Conservation (phyloP, 225 moss, liverwort and hornwort genomes). For the Sphagnum tenellum region DNA sequence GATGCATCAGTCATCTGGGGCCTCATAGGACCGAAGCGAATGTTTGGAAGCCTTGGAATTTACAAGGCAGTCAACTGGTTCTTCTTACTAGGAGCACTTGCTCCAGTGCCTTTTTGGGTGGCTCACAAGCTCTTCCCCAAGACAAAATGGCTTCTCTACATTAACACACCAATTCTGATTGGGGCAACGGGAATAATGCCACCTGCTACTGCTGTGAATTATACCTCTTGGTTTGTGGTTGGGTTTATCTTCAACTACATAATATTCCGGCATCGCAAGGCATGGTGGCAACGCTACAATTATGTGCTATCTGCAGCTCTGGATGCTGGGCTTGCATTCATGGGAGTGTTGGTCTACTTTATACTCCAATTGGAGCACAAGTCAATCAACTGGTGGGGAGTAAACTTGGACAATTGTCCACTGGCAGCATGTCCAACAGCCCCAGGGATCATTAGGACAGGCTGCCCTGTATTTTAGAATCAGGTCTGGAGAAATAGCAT, state of each 20-base stretch:
- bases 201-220: constrained; percentile 34
- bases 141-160: constrained; percentile 18
- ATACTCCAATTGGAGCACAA: constrained; percentile 14
- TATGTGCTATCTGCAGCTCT: constrained; percentile 29
- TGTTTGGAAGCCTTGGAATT: constrained; percentile 22
- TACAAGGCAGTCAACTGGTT: constrained; percentile 35
- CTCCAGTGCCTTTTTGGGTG: constrained; percentile 29
- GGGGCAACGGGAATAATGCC: constrained; percentile 34
- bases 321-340: constrained; percentile 38
- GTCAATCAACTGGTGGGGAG: constrained; percentile 29
- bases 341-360: constrained; percentile 42
- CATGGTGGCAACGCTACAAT: constrained; percentile 38
- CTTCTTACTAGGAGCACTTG: constrained; percentile 27
- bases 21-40: constrained; percentile 30
- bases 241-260: constrained; percentile 29
- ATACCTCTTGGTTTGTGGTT: constrained; percentile 25
- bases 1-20: constrained; percentile 49
- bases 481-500: background rate
- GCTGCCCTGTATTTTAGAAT: constrained; percentile 1
- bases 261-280: constrained; percentile 19
- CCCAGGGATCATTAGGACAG: constrained; percentile 11
- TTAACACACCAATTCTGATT: constrained; percentile 40
- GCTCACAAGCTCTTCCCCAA: constrained; percentile 20
- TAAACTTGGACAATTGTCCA: constrained; percentile 24
- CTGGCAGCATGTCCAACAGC: constrained; percentile 34